Evolutionary conservation across 257 asterid genomes (phyloP), one percentile per base, ranked within the genome.

Genomic region (Solanum gracilifrons): DNA sequence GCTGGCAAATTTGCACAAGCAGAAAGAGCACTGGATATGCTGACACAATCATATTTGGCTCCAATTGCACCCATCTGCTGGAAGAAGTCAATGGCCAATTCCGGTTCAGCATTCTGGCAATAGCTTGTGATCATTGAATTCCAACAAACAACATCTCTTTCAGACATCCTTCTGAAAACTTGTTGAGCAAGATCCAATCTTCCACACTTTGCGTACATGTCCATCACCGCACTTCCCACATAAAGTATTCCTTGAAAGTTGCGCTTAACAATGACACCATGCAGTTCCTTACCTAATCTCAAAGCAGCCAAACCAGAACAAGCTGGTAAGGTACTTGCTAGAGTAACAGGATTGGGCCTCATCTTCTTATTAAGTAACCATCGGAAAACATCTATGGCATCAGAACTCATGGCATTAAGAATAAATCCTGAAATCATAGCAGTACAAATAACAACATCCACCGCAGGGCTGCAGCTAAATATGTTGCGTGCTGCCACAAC

Each of bases 121-220:
- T 87, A 95, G 86, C 88, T 93, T 18, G 95, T 92, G 87, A 97
- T 94, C 88, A 95, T 92, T 0, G 98, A 91, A 90, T 97, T 97
- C 98, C 97, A 97, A 88, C 98, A 94, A 74, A 97, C 92, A 27
- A 95, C 77, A 58, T 95, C 98, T 66, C 93, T 93, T 89, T 92
- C 95, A 11, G 92, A 88, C 85, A 90, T 91, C 89, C 90, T 90
- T 15, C 86, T 39, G 88, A 95, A 95, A 60, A 94, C 95, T 74
- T 87, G 88, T 82, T 86, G 90, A 12, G 93, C 91, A 71, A 95
- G 92, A 84, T 95, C 98, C 84, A 97, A 71, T 87, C 92, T 90
- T 87, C 97, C 99, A 64, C 98, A 95, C 91, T 95, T 97, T 20
- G 96, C 97, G 74, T 97, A 97, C 98, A 97, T 95, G 90, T 95